These are phyloP conservation scores for Lactarius hatsudake DNA, from an alignment of 768 basidiomycete genomes.

Conservation along the genomic window DNA sequence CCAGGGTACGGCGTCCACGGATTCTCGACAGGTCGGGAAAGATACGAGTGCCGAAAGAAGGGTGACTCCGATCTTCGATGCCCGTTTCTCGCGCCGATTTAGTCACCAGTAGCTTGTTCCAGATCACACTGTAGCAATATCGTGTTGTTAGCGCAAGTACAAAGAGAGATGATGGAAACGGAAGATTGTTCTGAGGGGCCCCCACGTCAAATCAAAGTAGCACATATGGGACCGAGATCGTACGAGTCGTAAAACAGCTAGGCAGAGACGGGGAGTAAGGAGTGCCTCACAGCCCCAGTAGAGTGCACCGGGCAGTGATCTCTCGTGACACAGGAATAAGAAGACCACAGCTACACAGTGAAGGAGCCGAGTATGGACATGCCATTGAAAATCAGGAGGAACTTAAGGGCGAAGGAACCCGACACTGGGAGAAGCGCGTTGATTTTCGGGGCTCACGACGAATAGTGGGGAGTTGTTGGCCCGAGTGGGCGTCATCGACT, in stretches of 20 bases:
- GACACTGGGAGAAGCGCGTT: background rate
- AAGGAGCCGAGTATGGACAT: background rate
- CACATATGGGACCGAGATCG: background rate
- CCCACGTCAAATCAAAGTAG: background rate
- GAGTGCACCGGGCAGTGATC: background rate
- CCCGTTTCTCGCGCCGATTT: background rate
- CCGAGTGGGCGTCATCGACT: slow-evolving; percentile 9
- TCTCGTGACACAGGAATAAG: background rate
- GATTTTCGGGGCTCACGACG: background rate
- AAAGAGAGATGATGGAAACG: background rate
- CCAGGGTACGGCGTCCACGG: slow-evolving; percentile 2
- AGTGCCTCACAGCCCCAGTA: background rate
- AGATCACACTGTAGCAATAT: slow-evolving; percentile 24
- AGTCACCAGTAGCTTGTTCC: slow-evolving; percentile 22
- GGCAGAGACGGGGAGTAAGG: background rate
- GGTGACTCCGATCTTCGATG: background rate
- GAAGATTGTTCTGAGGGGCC: background rate
- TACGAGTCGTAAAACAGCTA: background rate
- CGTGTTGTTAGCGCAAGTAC: slow-evolving; percentile 4
- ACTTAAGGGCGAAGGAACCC: background rate
- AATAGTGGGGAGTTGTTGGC: background rate
- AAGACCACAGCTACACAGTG: background rate
- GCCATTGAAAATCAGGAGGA: background rate
- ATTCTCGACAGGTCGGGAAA: slow-evolving; percentile 24
- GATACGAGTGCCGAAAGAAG: slow-evolving; percentile 3